Conservation (phyloP, 257 asterid genomes). For the Rubia yunnanensis region DNA sequence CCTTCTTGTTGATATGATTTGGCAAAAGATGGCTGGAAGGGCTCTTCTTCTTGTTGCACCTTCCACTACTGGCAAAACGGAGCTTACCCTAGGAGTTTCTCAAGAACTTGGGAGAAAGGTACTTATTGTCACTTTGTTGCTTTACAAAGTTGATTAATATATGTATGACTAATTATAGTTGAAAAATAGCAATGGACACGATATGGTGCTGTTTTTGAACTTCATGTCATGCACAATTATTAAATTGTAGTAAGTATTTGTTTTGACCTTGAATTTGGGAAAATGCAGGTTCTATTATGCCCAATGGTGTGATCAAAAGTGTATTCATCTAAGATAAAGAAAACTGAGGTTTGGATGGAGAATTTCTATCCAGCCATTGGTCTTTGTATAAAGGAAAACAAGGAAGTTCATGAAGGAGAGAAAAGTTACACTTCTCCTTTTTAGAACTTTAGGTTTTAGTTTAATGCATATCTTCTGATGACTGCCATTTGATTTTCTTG, state of each 20-base stretch:
- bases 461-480: not conserved
- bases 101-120: conserved; percentile 99
- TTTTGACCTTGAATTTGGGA: conserved; percentile 7
- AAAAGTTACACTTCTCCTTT: conserved; percentile 21
- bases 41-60: conserved; percentile 89
- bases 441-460: not conserved
- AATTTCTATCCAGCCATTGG: conserved; percentile 90
- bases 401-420: conserved; percentile 98
- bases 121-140: not conserved
- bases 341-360: conserved; percentile 92
- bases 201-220: not conserved
- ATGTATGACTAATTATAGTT: not conserved
- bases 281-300: conserved; percentile 79
- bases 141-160: not conserved
- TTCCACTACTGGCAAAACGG: conserved; percentile 96
- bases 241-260: not conserved
- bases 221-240: not conserved
- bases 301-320: conserved; percentile 99
- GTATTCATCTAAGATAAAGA: conserved; percentile 91
- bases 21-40: conserved; percentile 94
- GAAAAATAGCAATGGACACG: not conserved
- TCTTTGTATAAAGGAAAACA: conserved; percentile 82
- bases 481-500: not conserved
- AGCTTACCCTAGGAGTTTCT: conserved; percentile 83
- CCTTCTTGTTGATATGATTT: conserved; percentile 89